phyloP scores from a whole-genome alignment of 208 protist genomes.

The Blastocrithidia nonstop region DNA sequence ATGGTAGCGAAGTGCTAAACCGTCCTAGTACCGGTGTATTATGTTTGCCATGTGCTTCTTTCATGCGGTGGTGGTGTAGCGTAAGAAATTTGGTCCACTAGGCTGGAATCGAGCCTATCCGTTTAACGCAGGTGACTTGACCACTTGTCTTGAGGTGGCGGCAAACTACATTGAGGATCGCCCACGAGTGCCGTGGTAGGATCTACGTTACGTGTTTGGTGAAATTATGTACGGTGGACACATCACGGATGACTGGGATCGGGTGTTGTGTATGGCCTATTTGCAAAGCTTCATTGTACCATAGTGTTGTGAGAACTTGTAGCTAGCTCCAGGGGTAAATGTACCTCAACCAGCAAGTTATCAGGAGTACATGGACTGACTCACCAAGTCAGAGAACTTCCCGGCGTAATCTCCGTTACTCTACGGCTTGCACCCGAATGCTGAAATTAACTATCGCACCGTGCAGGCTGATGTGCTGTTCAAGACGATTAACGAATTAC shows the following conservation, averaged over 20 bases:
- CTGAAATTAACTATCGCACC: slow-evolving; percentile 97
- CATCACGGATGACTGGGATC: slow-evolving; percentile 98
- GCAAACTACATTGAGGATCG: slow-evolving; percentile 97
- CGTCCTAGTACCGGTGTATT: slow-evolving; percentile 94
- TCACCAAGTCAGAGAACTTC: slow-evolving; percentile 81
- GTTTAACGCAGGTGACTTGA: slow-evolving; percentile 96
- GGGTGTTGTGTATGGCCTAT: slow-evolving; percentile 94
- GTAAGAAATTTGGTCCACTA: slow-evolving; percentile 96
- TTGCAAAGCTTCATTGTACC: slow-evolving; percentile 82
- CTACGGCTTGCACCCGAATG: slow-evolving; percentile 98
- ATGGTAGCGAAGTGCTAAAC: slow-evolving; percentile 93
- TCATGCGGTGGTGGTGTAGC: slow-evolving; percentile 95
- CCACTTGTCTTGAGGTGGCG: slow-evolving; percentile 91
- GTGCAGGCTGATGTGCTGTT: slow-evolving; percentile 93
- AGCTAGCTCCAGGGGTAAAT: slow-evolving; percentile 87
- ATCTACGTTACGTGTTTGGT: slow-evolving; percentile 98
- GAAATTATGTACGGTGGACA: slow-evolving; percentile 99
- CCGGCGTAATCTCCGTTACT: slow-evolving; percentile 90
- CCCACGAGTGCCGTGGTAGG: slow-evolving; percentile 95
- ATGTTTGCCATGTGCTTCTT: slow-evolving; percentile 98
- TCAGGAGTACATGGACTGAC: slow-evolving; percentile 92
- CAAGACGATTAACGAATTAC: slow-evolving; percentile 92
- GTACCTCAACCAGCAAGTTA: slow-evolving; percentile 76
- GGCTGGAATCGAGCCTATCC: slow-evolving; percentile 97
- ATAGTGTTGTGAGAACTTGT: slow-evolving; percentile 83